A percentile compares a stretch with the other conserved stretches of the same genome.
These are phyloP conservation scores for Lactarius tabidus DNA, from an alignment of 768 basidiomycete genomes.

Conservation along the genomic window DNA sequence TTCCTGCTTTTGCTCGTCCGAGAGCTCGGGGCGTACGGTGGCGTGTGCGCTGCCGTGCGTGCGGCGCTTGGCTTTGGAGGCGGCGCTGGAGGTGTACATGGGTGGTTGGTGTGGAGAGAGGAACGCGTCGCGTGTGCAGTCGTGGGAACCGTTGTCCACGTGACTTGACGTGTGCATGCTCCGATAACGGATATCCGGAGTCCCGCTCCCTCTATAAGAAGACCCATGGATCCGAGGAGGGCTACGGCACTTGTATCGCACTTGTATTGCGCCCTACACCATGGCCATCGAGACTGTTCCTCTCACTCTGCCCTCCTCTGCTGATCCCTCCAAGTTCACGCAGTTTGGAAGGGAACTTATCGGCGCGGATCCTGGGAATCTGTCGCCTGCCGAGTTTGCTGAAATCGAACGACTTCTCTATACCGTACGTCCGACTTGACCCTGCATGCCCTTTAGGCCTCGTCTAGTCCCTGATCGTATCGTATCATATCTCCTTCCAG, in stretches of 20 bases:
- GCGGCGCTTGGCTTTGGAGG: conserved; percentile 63
- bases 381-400: conserved; percentile 57
- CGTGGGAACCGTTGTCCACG: neutral
- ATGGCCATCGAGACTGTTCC: conserved; percentile 70
- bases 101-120: neutral
- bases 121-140: conserved; percentile 12
- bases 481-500: conserved; percentile 36
- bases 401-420: conserved; percentile 72
- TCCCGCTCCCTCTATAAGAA: too few species aligned
- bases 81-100: conserved; percentile 60
- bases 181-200: too few species aligned
- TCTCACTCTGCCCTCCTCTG: conserved; percentile 68
- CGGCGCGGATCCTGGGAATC: conserved; percentile 61
- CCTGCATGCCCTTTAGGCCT: neutral
- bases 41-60: conserved; percentile 37
- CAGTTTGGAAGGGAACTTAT: conserved; percentile 76
- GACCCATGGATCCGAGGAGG: too few species aligned
- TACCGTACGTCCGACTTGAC: conserved; percentile 53
- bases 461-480: neutral
- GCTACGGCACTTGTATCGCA: too few species aligned
- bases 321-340: conserved; percentile 59
- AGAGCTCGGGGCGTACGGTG: conserved; percentile 75
- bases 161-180: neutral
- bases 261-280: too few species aligned
- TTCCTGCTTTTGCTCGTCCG: conserved; percentile 90